Evolutionary conservation across 495 filamentous ascomycete genomes (phyloP).

Genomic region (Aspergillus mulundensis): DNA sequence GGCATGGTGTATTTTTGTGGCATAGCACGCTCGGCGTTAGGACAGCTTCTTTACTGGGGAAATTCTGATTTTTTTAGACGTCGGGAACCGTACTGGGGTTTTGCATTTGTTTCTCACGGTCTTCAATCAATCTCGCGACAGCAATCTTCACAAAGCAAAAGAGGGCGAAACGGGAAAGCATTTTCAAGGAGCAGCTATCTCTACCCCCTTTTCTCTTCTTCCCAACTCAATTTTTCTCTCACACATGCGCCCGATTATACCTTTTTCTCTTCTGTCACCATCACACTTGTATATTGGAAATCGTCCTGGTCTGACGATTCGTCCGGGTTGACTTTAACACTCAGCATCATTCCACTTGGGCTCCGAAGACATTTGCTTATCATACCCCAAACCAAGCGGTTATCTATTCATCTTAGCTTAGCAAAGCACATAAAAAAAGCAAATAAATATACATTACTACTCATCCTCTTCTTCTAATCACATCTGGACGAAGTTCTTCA

Average conservation of each 20-base stretch:
- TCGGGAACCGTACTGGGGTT: constrained; percentile 17
- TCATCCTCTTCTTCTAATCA: too few species aligned
- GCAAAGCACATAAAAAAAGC: constrained; percentile 12
- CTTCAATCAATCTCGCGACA: constrained; percentile 14
- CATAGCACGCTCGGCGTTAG: constrained; percentile 30
- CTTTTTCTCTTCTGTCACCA: constrained; percentile 5
- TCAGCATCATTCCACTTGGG: constrained; percentile 14
- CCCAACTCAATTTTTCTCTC: not conserved
- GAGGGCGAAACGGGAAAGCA: constrained; percentile 15
- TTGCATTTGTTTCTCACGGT: constrained; percentile 23
- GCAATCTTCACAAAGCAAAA: constrained; percentile 10
- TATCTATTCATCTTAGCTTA: constrained; percentile 12
- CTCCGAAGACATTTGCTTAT: constrained; percentile 26
- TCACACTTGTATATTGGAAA: constrained; percentile 21
- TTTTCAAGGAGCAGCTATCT: constrained; percentile 24
- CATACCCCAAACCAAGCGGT: constrained; percentile 25
- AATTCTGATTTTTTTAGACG: constrained; percentile 19
- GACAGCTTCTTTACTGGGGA: constrained; percentile 10
- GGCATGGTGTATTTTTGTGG: constrained; percentile 27
- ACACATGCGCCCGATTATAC: not conserved
- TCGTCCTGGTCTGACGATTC: constrained; percentile 26
- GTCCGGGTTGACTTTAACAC: constrained; percentile 7
- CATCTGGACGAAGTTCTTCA: too few species aligned
- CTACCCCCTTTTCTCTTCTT: constrained; percentile 11
- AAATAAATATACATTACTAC: constrained; percentile 1